Base-by-base conservation (phyloP, 768 basidiomycete species). In the Omphalotus guepiniiformis region DNA sequence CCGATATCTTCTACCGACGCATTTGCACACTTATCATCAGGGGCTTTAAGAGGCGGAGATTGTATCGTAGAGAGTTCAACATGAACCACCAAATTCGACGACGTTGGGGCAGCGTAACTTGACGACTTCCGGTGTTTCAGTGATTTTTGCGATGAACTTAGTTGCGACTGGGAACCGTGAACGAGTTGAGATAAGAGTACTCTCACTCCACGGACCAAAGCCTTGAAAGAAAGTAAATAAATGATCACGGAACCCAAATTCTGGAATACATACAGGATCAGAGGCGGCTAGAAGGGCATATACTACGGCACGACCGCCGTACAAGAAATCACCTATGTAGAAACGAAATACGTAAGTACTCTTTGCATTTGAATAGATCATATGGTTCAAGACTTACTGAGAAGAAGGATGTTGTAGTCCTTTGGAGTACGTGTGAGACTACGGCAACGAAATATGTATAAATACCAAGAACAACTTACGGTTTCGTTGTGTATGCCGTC, bases 301-400 rank as follows among this genome's bases (percentile, higher is more conserved):
- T 1, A 55, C 27, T 12, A 55, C 25, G 7, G 54, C 48, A 15
- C 54, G 51, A 13, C 54, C 54, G n/a, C 54, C 54, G 27, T 55
- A 55, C 9, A 55, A 23, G 12, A 55, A 55, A 36, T 55, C 54
- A 26, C 54, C 51, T 55, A 22, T 6, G 21, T 16, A 36, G 15
- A 42, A 28, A 15, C 13, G 15, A 42, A n/a, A n/a, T n/a, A n/a
- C n/a, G n/a, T n/a, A 16, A n/a, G 22, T n/a, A 13, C 8, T 9
- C 9, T 34, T 34, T n/a, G 9, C 16, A 13, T 4, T 13, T 16
- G n/a, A 39, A 3, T n/a, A 9, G 23, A 22, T 22, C 21, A 8
- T n/a, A 22, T 13, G 16, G 5, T n/a, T n/a, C n/a, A 32, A 32
- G 9, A 22, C 48, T 13, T 49, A 49, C 48, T 49, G 11, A 49